Base-by-base conservation (phyloP, 805 yeast species). In the Ogataea chonburiensis region DNA sequence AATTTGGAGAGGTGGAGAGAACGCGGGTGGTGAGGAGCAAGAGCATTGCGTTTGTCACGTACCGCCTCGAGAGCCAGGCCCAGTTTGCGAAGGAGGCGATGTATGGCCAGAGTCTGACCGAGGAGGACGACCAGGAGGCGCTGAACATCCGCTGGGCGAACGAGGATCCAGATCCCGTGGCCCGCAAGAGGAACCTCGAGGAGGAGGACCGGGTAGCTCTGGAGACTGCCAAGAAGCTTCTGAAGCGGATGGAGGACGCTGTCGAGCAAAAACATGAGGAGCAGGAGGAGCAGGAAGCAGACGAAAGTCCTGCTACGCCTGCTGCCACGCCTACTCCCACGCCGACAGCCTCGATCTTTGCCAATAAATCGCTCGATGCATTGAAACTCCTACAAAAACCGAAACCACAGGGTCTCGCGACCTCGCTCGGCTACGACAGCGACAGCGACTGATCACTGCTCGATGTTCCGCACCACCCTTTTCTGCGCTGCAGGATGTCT, bases 1-100 rank as follows among this genome's bases (percentile, higher is more conserved):
- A 81, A 49, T 81, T 84, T 68, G 98, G 98, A 0, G 73, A 74
- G 7, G 68, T 91, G 10, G 88, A 76, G 28, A 70, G 79, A 38
- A 70, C 85, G 17, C 68, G 81, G 43, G 79, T 80, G 11, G 61
- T 86, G 10, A 70, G 73, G 35, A 63, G 64, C 17, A 79, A 81
- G 51, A 75, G 77, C 24, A 77, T 89, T 52, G 96, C 89, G 0
- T 89, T 91, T 63, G 75, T 93, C 5, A 81, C 84, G 1, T 91
- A 66, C 53, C 68, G 68, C 38, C 58, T 69, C 22, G 95, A 86
- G 50, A 58, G 71, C 14, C 80, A 74, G 53, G 97, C 97, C 0
- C 97, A 91, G 58, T 93, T 91, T 67, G 96, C 96, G 0, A 86
- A 86, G 52, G 98, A 91, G 58, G 95, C 95, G 1, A 86, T 91